A percentile compares a stretch with the other conserved stretches of the same genome.
Evolutionary conservation across 257 asterid genomes (phyloP).

Genomic region (Leonotis leonurus): DNA sequence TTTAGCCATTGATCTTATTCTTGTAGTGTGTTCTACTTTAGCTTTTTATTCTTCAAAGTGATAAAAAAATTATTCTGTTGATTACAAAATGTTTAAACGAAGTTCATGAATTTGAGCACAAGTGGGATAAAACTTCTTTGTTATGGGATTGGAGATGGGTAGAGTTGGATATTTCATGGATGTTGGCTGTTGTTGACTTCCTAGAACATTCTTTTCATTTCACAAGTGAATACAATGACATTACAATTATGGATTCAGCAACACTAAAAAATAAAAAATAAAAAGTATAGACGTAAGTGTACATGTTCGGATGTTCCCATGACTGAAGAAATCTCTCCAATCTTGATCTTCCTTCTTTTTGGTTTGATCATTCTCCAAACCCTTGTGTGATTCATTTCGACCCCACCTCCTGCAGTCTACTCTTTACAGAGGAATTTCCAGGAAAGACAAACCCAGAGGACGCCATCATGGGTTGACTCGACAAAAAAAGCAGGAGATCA

Average conservation of each 20-base stretch:
- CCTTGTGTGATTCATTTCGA: neutral
- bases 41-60: neutral
- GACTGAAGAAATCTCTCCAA: neutral
- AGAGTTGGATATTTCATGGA: neutral
- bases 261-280: too few relatives aligned
- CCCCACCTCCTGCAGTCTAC: constrained; percentile 41
- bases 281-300: too few relatives aligned
- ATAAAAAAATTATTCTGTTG: neutral
- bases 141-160: neutral
- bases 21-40: neutral
- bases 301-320: too few relatives aligned
- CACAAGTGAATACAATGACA: neutral
- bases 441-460: constrained; percentile 64
- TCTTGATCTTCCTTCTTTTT: neutral
- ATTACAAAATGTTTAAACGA: neutral
- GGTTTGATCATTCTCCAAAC: neutral
- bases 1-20: neutral
- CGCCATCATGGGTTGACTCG: constrained; percentile 69
- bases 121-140: neutral
- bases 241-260: neutral
- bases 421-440: constrained; percentile 39
- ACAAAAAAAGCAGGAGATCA: constrained; percentile 86
- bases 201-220: too few relatives aligned
- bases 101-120: neutral
- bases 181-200: neutral